Evolutionary conservation across 163 green algal genomes (phyloP).

Genomic region (Trebouxiophyceae sp.): DNA sequence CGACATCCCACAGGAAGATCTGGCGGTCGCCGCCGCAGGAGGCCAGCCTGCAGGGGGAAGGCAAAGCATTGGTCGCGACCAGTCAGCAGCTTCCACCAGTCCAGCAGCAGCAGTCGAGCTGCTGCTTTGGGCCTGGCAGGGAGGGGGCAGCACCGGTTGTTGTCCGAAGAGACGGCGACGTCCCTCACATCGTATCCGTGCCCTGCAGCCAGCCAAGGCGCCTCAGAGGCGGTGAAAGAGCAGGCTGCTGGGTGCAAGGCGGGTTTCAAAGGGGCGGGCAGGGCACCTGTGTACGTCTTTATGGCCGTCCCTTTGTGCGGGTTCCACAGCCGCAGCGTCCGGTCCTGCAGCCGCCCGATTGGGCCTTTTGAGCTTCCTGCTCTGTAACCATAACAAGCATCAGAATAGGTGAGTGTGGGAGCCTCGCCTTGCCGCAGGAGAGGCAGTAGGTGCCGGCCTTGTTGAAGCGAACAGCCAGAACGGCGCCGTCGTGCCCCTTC

Average conservation of each 20-base stretch:
- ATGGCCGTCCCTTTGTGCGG: conserved; percentile 57
- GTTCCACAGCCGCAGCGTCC: conserved; percentile 80
- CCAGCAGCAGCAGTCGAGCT: background rate
- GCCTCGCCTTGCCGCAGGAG: conserved; percentile 79
- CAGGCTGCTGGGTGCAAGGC: too few relatives aligned
- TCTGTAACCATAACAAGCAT: background rate
- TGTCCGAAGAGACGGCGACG: conserved; percentile 60
- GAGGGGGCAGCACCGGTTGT: conserved; percentile 70
- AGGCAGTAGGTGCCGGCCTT: conserved; percentile 73
- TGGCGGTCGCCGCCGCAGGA: conserved; percentile 81
- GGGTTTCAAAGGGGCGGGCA: too few relatives aligned
- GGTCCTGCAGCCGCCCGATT: conserved; percentile 64
- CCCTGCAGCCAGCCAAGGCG: conserved; percentile 6
- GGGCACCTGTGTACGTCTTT: conserved; percentile 70
- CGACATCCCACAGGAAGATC: conserved; percentile 92
- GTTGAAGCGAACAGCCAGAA: conserved; percentile 85
- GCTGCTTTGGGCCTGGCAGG: background rate
- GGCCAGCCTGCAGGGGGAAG: conserved; percentile 61
- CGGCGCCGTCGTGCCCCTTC: conserved; percentile 69
- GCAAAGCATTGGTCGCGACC: background rate
- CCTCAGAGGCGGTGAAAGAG: background rate
- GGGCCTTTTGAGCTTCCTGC: background rate
- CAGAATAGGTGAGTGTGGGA: background rate
- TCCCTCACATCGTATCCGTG: conserved; percentile 68
- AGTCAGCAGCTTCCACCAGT: background rate